phyloP scores from a whole-genome alignment of 805 yeast species.

The Blastobotrys chiropterorum region DNA sequence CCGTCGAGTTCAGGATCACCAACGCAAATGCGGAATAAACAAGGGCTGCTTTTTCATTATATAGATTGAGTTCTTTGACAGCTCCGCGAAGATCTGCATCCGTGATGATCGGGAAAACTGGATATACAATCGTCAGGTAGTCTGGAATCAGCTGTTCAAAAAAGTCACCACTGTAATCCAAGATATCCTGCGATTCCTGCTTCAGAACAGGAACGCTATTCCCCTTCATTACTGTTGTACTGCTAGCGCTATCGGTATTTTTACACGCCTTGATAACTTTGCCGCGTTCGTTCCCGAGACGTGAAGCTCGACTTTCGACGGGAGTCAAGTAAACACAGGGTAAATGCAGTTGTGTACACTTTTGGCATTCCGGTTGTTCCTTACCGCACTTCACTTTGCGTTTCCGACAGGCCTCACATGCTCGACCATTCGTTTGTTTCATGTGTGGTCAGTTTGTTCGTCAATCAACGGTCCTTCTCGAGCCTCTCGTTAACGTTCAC shows the following conservation, averaged over 20 bases:
- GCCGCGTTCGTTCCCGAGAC: conserved; percentile 7
- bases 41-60: conserved; percentile 7
- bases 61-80: conserved; percentile 2
- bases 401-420: conserved; percentile 14
- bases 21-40: conserved; percentile 11
- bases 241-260: neutral
- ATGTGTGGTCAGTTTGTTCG: too few species aligned
- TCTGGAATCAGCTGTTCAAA: neutral
- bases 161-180: neutral
- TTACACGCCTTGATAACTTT: conserved; percentile 6
- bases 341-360: conserved; percentile 9
- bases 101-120: conserved; percentile 11
- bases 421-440: too few species aligned
- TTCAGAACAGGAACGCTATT: too few species aligned
- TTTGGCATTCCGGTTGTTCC: conserved; percentile 7
- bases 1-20: too few species aligned
- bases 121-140: conserved; percentile 10
- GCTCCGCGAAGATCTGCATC: conserved; percentile 8
- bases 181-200: neutral
- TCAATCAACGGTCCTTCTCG: too few species aligned
- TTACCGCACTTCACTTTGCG: conserved; percentile 17
- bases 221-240: neutral
- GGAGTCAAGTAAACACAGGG: conserved; percentile 8
- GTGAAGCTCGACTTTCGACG: neutral
- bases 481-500: too few species aligned